Base-by-base conservation (phyloP, 139 green algal genomes). In the Astrephomene gubernaculifera region DNA sequence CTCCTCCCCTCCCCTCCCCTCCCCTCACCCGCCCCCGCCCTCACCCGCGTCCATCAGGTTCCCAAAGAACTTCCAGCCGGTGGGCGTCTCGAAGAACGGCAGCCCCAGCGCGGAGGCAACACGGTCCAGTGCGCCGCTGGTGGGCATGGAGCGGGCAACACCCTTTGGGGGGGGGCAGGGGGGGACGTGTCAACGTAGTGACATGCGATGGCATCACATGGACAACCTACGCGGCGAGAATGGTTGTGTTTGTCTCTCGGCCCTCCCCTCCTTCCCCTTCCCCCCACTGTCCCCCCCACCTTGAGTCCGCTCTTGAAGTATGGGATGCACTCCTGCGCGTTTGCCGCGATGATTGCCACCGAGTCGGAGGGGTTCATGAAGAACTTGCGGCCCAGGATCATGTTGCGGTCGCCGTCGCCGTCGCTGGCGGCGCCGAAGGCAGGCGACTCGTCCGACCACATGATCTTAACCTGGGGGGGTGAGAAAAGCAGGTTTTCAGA, bases 51-150 rank as follows among this genome's bases (percentile, higher is more conserved):
- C 97, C 97, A 99, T 99, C 21, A 99, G 94, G 91, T 99, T 99
- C 89, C 97, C 96, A 73, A 99, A 99, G 92, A 98, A 99, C 91
- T 99, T 99, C 97, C 97, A 99, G 74, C 97, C 97, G 27, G 97
- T 99, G 80, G 97, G 97, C 0, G 97, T 96, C 92, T 99, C 96
- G 90, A 98, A 99, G 90, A 96, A 98, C 19, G 91, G 91, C 84
- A 99, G 84, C 35, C 90, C 86, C 70, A 99, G 90, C 53, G 91
- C 90, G 52, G 91, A 53, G 5, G 97, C 97, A 70, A 99, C 97
- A 17, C 94, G 92, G 92, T 99, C 98, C 71, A 99, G 90, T 0
- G 97, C 97, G n/a, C 87, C 97, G 60, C 87, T 92, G 49, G 97
- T 99, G 79, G 97, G 97, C 97, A 99, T 99, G 89, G 94, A 98